Percentiles rank a stretch among this genome's conserved stretches.
Evolutionary conservation across 768 basidiomycete species (phyloP).

Genomic region (Sporobolomyces phaffii): DNA sequence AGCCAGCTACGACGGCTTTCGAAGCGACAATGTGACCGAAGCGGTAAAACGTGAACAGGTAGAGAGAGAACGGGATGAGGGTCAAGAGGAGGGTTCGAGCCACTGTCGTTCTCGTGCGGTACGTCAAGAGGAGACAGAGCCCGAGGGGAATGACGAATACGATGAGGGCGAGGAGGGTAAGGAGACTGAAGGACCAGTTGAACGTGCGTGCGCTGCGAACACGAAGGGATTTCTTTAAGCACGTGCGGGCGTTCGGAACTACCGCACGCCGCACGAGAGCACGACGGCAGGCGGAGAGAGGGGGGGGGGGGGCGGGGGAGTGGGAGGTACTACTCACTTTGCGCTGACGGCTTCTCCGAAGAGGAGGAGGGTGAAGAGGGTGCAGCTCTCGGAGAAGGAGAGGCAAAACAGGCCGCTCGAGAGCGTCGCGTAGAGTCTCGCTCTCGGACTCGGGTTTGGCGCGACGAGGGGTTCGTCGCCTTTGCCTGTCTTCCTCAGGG

Average conservation of each 20-base stretch:
- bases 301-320: too few relatives aligned
- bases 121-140: slow-evolving; percentile 40
- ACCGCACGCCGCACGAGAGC: too few relatives aligned
- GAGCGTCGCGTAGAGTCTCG: slow-evolving; percentile 18
- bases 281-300: too few relatives aligned
- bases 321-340: slow-evolving; percentile 23
- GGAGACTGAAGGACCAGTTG: slow-evolving; percentile 42
- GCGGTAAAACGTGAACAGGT: slow-evolving; percentile 39
- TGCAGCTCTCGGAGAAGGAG: slow-evolving; percentile 40
- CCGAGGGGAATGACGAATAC: slow-evolving; percentile 42
- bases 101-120: slow-evolving; percentile 27
- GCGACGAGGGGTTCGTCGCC: background rate
- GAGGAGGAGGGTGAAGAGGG: slow-evolving; percentile 41
- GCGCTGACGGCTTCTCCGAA: slow-evolving; percentile 38
- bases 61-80: slow-evolving; percentile 37
- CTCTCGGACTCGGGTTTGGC: background rate
- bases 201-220: slow-evolving; percentile 34
- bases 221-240: too few relatives aligned
- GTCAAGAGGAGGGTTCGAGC: slow-evolving; percentile 36
- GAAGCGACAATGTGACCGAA: slow-evolving; percentile 33
- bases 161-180: slow-evolving; percentile 39
- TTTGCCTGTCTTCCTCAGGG: background rate
- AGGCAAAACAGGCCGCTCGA: slow-evolving; percentile 40
- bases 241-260: too few relatives aligned
- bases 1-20: slow-evolving; percentile 36